phyloP scores from a whole-genome alignment of 2,329 filamentous ascomycete species.

The Cercospora sojina region DNA sequence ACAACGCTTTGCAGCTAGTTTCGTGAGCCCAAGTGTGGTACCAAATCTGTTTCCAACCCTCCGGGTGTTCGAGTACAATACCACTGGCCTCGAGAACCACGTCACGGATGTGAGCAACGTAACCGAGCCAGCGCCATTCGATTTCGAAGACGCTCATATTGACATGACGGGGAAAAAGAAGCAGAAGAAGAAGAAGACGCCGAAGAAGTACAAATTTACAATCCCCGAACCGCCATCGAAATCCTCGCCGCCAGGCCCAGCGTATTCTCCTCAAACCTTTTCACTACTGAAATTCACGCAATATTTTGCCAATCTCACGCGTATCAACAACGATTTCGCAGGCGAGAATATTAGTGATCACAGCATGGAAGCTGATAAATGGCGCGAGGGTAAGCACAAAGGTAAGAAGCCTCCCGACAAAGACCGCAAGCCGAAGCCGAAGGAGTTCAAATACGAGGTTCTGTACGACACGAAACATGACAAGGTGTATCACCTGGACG shows the following conservation, averaged over 20 bases:
- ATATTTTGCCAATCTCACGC: slow-evolving; percentile 91
- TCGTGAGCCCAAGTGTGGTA: slow-evolving; percentile 83
- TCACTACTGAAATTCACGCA: slow-evolving; percentile 80
- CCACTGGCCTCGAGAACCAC: slow-evolving; percentile 64
- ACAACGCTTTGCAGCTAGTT: slow-evolving; percentile 78
- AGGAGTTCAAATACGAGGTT: slow-evolving; percentile 70
- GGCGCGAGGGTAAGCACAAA: slow-evolving; percentile 64
- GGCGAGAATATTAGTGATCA: slow-evolving; percentile 9
- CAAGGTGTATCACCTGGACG: slow-evolving; percentile 68
- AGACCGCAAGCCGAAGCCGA: slow-evolving; percentile 57
- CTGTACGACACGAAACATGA: slow-evolving; percentile 86
- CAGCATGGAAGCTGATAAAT: slow-evolving; percentile 44
- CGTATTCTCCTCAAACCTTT: slow-evolving; percentile 81
- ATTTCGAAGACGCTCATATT: slow-evolving; percentile 30
- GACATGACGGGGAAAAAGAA: slow-evolving; percentile 45
- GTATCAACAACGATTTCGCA: slow-evolving; percentile 72
- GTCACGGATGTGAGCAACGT: neutral
- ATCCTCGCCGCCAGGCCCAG: slow-evolving; percentile 75
- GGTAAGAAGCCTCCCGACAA: slow-evolving; percentile 55
- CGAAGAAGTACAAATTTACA: slow-evolving; percentile 51
- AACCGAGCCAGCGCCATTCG: slow-evolving; percentile 23
- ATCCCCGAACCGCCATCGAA: slow-evolving; percentile 70
- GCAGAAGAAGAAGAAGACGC: slow-evolving; percentile 56
- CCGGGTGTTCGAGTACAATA: slow-evolving; percentile 85
- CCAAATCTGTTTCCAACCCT: slow-evolving; percentile 90